Evolutionary conservation across 306 rosid species (phyloP).

Genomic region (Cicer judaicum): DNA sequence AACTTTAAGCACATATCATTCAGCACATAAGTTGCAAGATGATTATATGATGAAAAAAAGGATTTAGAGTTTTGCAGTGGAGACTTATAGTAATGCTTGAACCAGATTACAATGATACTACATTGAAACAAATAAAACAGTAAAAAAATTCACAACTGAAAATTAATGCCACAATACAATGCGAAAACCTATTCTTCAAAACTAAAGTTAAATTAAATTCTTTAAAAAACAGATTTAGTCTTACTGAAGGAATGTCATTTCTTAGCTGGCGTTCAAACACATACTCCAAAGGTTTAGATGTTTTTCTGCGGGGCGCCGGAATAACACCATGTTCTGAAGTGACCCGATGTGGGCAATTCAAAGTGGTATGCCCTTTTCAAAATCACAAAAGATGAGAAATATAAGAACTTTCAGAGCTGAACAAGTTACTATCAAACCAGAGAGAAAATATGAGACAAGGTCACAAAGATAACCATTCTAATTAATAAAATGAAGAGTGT

Average conservation of each 20-base stretch:
- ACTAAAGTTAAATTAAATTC: background rate
- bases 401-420: background rate
- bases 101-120: conserved; percentile 7
- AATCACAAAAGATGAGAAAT: conserved; percentile 32
- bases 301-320: conserved; percentile 72
- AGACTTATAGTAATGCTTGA: background rate
- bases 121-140: conserved; percentile 9
- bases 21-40: background rate
- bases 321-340: conserved; percentile 83
- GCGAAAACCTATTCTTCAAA: conserved; percentile 1
- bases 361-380: conserved; percentile 82
- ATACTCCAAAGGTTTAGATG: conserved; percentile 68
- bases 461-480: background rate
- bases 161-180: background rate
- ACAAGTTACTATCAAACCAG: background rate
- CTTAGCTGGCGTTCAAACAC: conserved; percentile 89
- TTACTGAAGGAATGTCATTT: conserved; percentile 60
- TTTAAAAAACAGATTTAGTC: conserved; percentile 11
- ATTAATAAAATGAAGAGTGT: conserved; percentile 3
- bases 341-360: conserved; percentile 87
- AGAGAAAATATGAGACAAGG: background rate
- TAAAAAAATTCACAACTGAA: background rate
- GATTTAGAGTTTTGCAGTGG: background rate
- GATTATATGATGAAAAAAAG: conserved; percentile 16
- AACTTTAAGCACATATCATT: conserved; percentile 14